Evolutionary conservation across 768 basidiomycete species (phyloP), one percentile per base, ranked within the genome.

Genomic region (Hericium rajendrae): DNA sequence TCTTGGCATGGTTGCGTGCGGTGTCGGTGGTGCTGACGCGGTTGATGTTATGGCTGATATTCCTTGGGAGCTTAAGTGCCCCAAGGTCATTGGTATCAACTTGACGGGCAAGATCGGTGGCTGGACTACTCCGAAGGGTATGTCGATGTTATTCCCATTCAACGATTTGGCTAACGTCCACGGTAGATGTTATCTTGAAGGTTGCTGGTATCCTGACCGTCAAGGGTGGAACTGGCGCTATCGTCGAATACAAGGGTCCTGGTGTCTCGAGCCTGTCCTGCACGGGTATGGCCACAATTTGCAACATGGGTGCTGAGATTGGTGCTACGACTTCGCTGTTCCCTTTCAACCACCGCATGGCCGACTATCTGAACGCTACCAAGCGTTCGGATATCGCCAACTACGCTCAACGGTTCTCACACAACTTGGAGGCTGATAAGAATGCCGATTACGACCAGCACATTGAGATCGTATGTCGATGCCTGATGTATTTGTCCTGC

Each of bases 301-400:
- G 95, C 74, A 99, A 97, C 84, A 99, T 98, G 95, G 95, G 95
- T 79, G 95, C 95, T 65, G 95, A 99, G 74, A 97, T 98, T 67
- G 95, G 95, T 70, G 97, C 97, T 39, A 99, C 97, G 10, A 98
- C 97, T 20, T 97, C 95, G 16, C 74, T 98, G 65, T 99, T 99
- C 91, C 97, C 97, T 66, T 98, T 89, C 85, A 99, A 98, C 78
- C 71, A 76, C 63, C 91, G 94, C 68, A 98, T 98, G 97, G 80
- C 70, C 66, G 81, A 86, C 69, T 99, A 97, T 75, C 78, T 99
- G 70, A 82, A 88, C 59, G 95, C 95, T n/a, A 99, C 97, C 64
- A 90, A 90, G 70, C 93, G 97, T 63, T 70, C 74, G 24, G 83
- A 88, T 46, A 94, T 97, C 60, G 94, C 88, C 62, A 75, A 83